phyloP scores from a whole-genome alignment of 345 rosid genomes.

The Erodium maritimum region DNA sequence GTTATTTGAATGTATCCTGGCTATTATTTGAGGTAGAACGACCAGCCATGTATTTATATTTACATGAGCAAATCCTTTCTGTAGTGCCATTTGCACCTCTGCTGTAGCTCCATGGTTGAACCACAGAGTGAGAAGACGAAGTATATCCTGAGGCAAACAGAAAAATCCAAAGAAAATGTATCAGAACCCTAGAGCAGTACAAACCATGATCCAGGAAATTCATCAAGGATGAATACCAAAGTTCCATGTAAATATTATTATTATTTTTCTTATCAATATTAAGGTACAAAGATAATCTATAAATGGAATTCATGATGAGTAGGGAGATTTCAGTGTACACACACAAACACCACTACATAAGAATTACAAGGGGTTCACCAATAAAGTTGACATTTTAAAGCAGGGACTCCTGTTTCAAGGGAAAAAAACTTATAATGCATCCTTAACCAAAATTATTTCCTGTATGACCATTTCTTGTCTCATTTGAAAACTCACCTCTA shows the following conservation, averaged over 20 bases:
- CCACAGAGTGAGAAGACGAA: slow-evolving; percentile 96
- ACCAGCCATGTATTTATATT: slow-evolving; percentile 96
- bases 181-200: not conserved
- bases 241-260: too few species aligned
- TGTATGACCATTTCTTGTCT: too few species aligned
- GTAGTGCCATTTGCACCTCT: slow-evolving; percentile 83
- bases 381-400: not conserved
- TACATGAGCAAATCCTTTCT: slow-evolving; percentile 74
- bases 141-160: slow-evolving; percentile 66
- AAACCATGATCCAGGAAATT: slow-evolving; percentile 1
- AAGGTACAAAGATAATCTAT: not conserved
- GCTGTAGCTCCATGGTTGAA: slow-evolving; percentile 92
- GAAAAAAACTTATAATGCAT: too few species aligned
- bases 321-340: not conserved
- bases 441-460: too few species aligned
- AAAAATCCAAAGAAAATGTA: slow-evolving; percentile 9
- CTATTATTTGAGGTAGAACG: slow-evolving; percentile 96
- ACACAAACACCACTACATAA: not conserved
- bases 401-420: not conserved
- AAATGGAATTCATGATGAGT: not conserved
- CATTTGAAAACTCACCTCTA: too few species aligned
- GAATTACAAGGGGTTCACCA: not conserved
- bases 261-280: too few species aligned
- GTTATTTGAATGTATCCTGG: slow-evolving; percentile 96
- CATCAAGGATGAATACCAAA: not conserved